phyloP scores from a whole-genome alignment of 768 basidiomycete genomes.

The Pulveroboletus frians region DNA sequence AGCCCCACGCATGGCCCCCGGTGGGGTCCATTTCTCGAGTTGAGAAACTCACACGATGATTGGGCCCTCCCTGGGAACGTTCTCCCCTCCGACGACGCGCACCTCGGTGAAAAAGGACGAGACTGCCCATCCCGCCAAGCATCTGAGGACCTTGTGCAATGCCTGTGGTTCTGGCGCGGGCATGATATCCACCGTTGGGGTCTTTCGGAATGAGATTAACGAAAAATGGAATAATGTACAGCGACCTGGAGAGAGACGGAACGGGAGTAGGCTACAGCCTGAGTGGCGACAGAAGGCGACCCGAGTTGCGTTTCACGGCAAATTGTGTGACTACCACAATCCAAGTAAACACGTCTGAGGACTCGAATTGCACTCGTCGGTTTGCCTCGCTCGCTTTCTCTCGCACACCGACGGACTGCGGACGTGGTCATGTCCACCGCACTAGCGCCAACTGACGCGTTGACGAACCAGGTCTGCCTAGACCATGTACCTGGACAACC shows the following conservation, averaged over 20 bases:
- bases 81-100: conserved; percentile 79
- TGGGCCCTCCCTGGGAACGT: conserved; percentile 84
- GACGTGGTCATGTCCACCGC: too few relatives aligned
- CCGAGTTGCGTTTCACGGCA: neutral
- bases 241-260: neutral
- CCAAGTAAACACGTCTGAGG: conserved; percentile 3
- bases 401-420: neutral
- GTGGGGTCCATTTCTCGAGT: neutral
- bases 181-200: conserved; percentile 8
- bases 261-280: too few relatives aligned
- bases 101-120: conserved; percentile 87
- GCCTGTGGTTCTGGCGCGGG: conserved; percentile 35
- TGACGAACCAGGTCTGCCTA: neutral
- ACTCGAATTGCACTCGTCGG: neutral
- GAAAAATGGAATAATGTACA: conserved; percentile 10
- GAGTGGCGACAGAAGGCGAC: neutral
- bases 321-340: neutral
- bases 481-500: neutral
- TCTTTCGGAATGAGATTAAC: conserved; percentile 6
- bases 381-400: neutral
- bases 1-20: conserved; percentile 2
- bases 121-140: conserved; percentile 67
- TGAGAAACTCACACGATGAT: conserved; percentile 74
- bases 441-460: neutral
- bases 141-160: conserved; percentile 67